Evolutionary conservation across 169 alveolate species (phyloP).

Genomic region (Perkinsus olseni): DNA sequence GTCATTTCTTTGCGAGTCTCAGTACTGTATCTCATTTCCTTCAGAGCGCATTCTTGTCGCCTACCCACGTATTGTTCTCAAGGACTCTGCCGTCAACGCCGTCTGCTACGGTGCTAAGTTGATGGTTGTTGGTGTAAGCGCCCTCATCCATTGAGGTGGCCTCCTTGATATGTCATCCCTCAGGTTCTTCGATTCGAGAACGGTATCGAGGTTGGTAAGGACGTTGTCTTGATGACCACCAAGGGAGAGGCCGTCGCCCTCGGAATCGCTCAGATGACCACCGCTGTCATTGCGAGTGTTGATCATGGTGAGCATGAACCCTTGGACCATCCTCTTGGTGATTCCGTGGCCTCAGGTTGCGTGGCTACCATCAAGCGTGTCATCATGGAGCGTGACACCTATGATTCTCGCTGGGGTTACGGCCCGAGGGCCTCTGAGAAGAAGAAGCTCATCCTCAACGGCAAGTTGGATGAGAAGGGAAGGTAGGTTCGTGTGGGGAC

Average conservation of each 20-base stretch:
- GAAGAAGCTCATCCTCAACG: constrained; percentile 90
- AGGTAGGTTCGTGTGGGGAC: constrained; percentile 22
- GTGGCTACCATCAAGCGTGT: constrained; percentile 98
- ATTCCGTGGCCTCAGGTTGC: constrained; percentile 19
- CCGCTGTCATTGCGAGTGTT: constrained; percentile 96
- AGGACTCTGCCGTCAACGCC: constrained; percentile 98
- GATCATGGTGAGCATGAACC: constrained; percentile 86
- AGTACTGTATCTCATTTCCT: background rate
- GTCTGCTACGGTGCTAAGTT: constrained; percentile 99
- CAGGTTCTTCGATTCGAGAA: constrained; percentile 90
- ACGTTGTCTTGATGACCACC: constrained; percentile 95
- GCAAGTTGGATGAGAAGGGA: constrained; percentile 89
- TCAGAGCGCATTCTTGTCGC: constrained; percentile 86
- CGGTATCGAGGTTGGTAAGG: constrained; percentile 89
- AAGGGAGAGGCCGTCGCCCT: constrained; percentile 99
- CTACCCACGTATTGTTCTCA: constrained; percentile 95
- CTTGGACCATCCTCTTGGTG: background rate
- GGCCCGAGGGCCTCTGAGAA: constrained; percentile 98
- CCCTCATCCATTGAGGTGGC: background rate
- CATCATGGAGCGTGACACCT: constrained; percentile 99
- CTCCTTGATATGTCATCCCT: background rate
- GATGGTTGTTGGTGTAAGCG: constrained; percentile 88
- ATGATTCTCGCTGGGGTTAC: constrained; percentile 98
- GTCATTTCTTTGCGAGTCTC: background rate
- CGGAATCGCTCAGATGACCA: constrained; percentile 99